These are phyloP conservation scores for Pharnaceum exiguum DNA, from an alignment of 148 eudicot genomes.

Conservation along the genomic window DNA sequence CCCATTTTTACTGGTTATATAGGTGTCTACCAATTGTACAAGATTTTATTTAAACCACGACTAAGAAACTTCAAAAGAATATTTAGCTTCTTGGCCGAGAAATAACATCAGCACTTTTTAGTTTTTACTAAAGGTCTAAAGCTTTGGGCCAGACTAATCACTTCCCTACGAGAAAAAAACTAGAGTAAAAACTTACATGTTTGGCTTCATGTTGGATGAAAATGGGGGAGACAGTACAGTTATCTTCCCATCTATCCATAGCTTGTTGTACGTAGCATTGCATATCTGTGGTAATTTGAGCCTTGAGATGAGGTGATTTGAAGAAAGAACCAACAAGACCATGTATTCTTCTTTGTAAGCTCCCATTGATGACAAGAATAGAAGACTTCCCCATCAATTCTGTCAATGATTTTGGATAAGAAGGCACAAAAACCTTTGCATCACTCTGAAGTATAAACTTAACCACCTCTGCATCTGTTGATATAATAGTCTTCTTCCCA, in stretches of 20 bases:
- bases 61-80: too few species aligned
- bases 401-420: conserved; percentile 82
- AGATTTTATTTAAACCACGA: too few species aligned
- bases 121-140: too few species aligned
- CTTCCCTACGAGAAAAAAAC: too few species aligned
- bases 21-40: too few species aligned
- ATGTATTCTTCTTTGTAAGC: conserved; percentile 76
- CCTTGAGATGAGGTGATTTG: conserved; percentile 65
- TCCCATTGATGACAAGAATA: conserved; percentile 67
- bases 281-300: conserved; percentile 67
- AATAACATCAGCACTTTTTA: too few species aligned
- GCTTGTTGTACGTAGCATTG: conserved; percentile 41
- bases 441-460: conserved; percentile 73
- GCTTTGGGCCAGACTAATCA: too few species aligned
- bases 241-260: conserved; percentile 48
- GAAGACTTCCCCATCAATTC: conserved; percentile 86
- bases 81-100: too few species aligned
- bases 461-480: conserved; percentile 91
- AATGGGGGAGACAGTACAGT: conserved; percentile 31
- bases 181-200: conserved; percentile 27
- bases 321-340: conserved; percentile 76
- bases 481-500: conserved; percentile 71
- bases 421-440: conserved; percentile 64
- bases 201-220: conserved; percentile 78
- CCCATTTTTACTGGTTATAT: too few species aligned